Base-by-base conservation (phyloP, 2,329 filamentous ascomycete species). In the Tolypocladium endophyticum region DNA sequence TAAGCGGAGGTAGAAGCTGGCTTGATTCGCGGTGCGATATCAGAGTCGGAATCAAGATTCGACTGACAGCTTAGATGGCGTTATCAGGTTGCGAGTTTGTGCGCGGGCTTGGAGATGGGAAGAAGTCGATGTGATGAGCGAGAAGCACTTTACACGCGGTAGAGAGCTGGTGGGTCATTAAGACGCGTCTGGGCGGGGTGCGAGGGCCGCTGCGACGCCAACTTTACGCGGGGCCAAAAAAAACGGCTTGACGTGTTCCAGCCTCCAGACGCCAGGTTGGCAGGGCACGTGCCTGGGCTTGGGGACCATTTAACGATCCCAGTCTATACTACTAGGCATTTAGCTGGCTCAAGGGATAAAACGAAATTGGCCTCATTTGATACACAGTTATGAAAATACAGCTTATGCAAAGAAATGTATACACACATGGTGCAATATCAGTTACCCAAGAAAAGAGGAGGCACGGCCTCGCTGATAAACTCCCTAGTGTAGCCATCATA, bases 121-220 rank as follows among this genome's bases (percentile, higher is more conserved):
- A 60, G 41, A 56, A 36, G 56, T 50, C 16, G 56, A 58, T 59
- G 63, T 30, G 45, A 47, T 25, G 12, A 50, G 23, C 25, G 23
- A 12, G 25, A 50, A 30, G 25, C 47, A 73, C 71, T 73, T 72
- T 69, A 73, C 69, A 68, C 71, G 70, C 67, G 65, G 63, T 61
- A 57, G 63, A 60, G 60, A 55, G 57, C 59, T 59, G 66, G 47
- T 30, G 66, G 67, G 66, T 64, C n/a, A 62, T 59, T 58, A 47
- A 66, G 68, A 72, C 71, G 72, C 71, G 72, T 72, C 66, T 62
- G 52, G 61, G 63, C 50, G 63, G 61, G 61, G 60, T 52, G 33
- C 23, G 18, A 35, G 18, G 39, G 25, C 53, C 35, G 11, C 52
- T 55, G 56, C 61, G 67, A 70, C 69, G 69, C 70, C 69, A 71